phyloP scores from a whole-genome alignment of 1,284 basidiomycete species.

The Phlebopus sp. region DNA sequence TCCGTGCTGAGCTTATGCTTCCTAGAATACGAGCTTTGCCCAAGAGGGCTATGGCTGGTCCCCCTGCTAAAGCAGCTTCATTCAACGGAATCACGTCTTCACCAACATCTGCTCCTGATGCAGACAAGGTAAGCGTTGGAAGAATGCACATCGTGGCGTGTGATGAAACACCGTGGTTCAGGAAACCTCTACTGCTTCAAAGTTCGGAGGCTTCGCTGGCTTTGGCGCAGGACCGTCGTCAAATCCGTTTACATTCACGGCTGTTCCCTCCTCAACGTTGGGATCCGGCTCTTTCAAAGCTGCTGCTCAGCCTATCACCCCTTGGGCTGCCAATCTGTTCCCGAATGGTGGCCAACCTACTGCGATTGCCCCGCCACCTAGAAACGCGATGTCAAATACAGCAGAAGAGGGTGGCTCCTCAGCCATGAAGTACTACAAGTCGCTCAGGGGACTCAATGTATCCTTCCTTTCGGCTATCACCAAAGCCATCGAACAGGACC shows the following conservation, averaged over 20 bases:
- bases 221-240: constrained; percentile 39
- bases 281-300: constrained; percentile 28
- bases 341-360: constrained; percentile 1
- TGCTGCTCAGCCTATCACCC: constrained; percentile 12
- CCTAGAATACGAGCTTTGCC: constrained; percentile 58
- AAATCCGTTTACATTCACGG: constrained; percentile 34
- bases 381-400: constrained; percentile 13
- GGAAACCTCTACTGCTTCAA: constrained; percentile 31
- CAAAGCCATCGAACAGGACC: constrained; percentile 66
- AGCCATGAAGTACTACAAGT: constrained; percentile 61
- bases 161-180: constrained; percentile 10
- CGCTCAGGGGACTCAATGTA: constrained; percentile 78
- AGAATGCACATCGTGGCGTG: constrained; percentile 9
- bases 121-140: constrained; percentile 23
- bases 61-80: constrained; percentile 17
- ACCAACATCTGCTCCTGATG: constrained; percentile 6
- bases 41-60: constrained; percentile 38
- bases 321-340: constrained; percentile 4
- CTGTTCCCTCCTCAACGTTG: constrained; percentile 15
- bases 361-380: constrained; percentile 5
- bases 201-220: constrained; percentile 47
- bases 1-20: constrained; percentile 11
- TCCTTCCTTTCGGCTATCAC: constrained; percentile 66
- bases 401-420: constrained; percentile 35
- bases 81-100: constrained; percentile 24